Conservation (phyloP, 768 basidiomycete species). For the Collybiopsis luxurians region DNA sequence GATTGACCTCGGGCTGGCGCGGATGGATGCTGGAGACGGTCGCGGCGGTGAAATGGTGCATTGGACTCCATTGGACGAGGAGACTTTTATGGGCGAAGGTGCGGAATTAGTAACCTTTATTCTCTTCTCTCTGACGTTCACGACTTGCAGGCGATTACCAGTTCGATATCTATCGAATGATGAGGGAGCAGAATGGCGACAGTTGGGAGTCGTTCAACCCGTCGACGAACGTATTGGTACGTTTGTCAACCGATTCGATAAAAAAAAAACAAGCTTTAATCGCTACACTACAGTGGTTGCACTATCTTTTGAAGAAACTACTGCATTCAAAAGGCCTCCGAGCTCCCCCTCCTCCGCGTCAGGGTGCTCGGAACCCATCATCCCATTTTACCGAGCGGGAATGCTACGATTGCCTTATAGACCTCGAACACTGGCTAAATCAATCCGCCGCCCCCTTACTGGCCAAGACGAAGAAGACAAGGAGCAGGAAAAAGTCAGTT, state of each 20-base stretch:
- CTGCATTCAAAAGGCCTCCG: slow-evolving; percentile 68
- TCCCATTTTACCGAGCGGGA: slow-evolving; percentile 56
- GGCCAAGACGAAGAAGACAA: slow-evolving; percentile 30
- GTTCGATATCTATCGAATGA: slow-evolving; percentile 91
- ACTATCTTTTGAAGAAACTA: slow-evolving; percentile 77
- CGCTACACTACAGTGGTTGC: slow-evolving; percentile 69
- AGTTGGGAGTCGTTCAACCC: slow-evolving; percentile 80
- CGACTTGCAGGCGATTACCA: slow-evolving; percentile 81
- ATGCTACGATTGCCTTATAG: slow-evolving; percentile 66
- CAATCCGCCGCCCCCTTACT: slow-evolving; percentile 38
- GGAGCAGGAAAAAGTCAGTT: slow-evolving; percentile 22
- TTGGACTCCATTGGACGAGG: slow-evolving; percentile 84
- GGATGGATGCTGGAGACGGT: slow-evolving; percentile 64
- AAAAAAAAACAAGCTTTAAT: not conserved
- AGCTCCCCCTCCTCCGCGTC: slow-evolving; percentile 43
- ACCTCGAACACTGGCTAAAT: slow-evolving; percentile 60
- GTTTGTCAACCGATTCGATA: not conserved
- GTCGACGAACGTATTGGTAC: slow-evolving; percentile 87
- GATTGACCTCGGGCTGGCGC: slow-evolving; percentile 92
- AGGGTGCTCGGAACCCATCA: slow-evolving; percentile 16
- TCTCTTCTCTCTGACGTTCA: slow-evolving; percentile 7
- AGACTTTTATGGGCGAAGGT: slow-evolving; percentile 92
- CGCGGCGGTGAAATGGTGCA: slow-evolving; percentile 45
- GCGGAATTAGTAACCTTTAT: slow-evolving; percentile 14
- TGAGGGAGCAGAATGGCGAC: slow-evolving; percentile 59